Base-by-base conservation (phyloP, 345 rosid species). In the Syzygium grande region DNA sequence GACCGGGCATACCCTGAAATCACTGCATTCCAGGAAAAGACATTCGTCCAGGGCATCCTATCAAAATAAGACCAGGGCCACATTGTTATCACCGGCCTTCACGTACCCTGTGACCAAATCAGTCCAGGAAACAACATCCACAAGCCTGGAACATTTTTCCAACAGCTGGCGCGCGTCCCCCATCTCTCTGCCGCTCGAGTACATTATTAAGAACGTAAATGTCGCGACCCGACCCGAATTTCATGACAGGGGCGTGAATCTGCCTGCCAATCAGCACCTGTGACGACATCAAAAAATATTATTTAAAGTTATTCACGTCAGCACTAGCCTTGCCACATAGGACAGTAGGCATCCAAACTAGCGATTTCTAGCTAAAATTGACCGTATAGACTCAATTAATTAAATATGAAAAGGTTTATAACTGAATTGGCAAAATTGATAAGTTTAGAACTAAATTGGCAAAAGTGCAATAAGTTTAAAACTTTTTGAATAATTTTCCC, bases 1-100 rank as follows among this genome's bases (percentile, higher is more conserved):
- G 29, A 41, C 41, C 41, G 41, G 41, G 41, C 41, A 41, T 41
- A 41, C 41, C 41, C 41, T 41, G 41, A 41, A 41, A 41, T 41
- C 41, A 41, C 88, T 1, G 91, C 89, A 49, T 91, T 91, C 91
- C 91, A 91, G 27, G 91, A 87, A 85, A 91, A 89, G 27, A 88
- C 85, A 85, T 88, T 91, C 84, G 63, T 88, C 10, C 34, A 27
- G 9, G 91, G 90, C 87, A 89, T 91, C 25, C 73, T 83, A 43
- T 89, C 73, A 73, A 89, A 89, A 55, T 63, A 85, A 46, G 84
- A 41, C 34, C 41, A n/a, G 43, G 15, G 90, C 90, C 52, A 30
- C 16, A n/a, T 87, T 77, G 34, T 77, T 56, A 49, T 84, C 68
- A 15, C 87, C 87, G 9, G 83, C 51, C 27, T 85, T 56, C 54